Evolutionary conservation across 305 asterid species (phyloP).

Genomic region (Coffea humblotiana): DNA sequence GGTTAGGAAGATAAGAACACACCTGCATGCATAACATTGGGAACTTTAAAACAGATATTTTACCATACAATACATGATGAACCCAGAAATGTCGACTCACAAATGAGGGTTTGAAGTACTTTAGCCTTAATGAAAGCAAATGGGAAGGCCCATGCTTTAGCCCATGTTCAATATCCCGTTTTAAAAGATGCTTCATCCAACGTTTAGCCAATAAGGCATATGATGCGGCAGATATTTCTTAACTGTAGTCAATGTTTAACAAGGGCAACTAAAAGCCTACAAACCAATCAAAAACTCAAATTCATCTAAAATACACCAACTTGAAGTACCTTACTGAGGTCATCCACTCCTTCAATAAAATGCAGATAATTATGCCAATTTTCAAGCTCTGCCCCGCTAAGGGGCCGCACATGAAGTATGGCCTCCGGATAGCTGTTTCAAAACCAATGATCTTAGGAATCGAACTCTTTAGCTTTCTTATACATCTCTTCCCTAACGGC

Average conservation of each 20-base stretch:
- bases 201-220: constrained; percentile 90
- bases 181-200: constrained; percentile 92
- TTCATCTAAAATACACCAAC: constrained; percentile 32
- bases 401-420: constrained; percentile 97
- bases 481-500: constrained; percentile 84
- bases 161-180: constrained; percentile 97
- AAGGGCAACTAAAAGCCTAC: constrained; percentile 85
- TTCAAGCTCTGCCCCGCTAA: constrained; percentile 87
- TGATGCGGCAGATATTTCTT: constrained; percentile 87
- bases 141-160: constrained; percentile 91
- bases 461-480: constrained; percentile 90
- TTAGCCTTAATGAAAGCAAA: constrained; percentile 96
- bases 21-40: constrained; percentile 98
- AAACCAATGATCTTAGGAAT: constrained; percentile 88
- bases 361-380: constrained; percentile 96
- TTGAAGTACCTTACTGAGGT: constrained; percentile 83
- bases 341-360: constrained; percentile 79
- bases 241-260: constrained; percentile 88
- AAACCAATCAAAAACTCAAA: constrained; percentile 39
- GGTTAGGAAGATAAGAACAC: constrained; percentile 92
- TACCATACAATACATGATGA: constrained; percentile 63
- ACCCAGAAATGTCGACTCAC: constrained; percentile 93
- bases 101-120: constrained; percentile 95
- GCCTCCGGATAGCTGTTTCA: constrained; percentile 96
- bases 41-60: constrained; percentile 61